Base-by-base conservation (phyloP, 345 rosid species). In the Eucalyptus albens region DNA sequence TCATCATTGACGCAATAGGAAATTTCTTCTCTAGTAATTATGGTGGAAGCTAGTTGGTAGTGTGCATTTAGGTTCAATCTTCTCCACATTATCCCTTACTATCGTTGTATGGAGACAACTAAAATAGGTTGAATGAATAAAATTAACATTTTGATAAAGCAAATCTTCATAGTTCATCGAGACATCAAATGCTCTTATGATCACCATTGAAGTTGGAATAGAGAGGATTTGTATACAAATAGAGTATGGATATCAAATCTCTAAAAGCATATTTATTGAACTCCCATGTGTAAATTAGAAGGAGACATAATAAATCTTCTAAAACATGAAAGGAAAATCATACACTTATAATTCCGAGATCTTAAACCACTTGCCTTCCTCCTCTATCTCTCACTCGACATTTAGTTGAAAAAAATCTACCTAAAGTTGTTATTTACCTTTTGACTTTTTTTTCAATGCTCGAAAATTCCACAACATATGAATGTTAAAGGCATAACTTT, bases 61-160 rank as follows among this genome's bases (percentile, higher is more conserved):
- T 3, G 1, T 5, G 2, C 4, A 2, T 2, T 42, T 16, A 19
- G 11, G 8, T 37, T 4, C 3, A 6, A 2, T 1, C 33, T 72
- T 1, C 26, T 33, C 8, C 22, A 3, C 26, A 5, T 11, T 21
- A 33, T 19, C 2, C 14, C 14, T 0, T 2, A 19, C 2, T 0
- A 1, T 17, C 8, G 2, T 0, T 10, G 0, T 33, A 72, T 2
- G 8, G 8, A 19, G 7, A 72, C 14, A 33, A 72, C 3, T 42
- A 33, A 33, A 33, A 33, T 6, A 3, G 14, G 14, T 72, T 33
- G 26, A 33, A 17, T 0, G 2, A 9, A 33, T 19, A 19, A 10
- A 4, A 5, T 19, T 33, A 72, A 17, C 8, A 33, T 33, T 72
- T 17, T 2, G 0, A 17, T 19, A 72, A 11, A 17, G 1, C 6